Evolutionary conservation across 208 protist genomes (phyloP), one percentile per base, ranked within the genome.

Genomic region (Giardia duodenalis): DNA sequence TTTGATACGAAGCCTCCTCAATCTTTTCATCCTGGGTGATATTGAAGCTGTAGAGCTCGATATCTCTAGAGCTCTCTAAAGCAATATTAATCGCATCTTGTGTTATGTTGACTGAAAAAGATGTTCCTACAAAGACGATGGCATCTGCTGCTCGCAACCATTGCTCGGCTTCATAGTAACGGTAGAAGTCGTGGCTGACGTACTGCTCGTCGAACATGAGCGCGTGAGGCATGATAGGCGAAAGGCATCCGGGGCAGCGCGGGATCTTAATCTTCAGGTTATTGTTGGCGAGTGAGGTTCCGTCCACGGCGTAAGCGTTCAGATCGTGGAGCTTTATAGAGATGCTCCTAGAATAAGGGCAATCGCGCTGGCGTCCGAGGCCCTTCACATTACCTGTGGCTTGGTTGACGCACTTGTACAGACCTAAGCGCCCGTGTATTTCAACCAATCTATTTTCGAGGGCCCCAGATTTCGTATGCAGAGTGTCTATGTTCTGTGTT

Each of bases 191-290:
- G 47, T 93, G 93, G 1, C 46, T 47, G 39, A 46, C 1, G 42
- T 93, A 93, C 2, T 86, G 92, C 39, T 93, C 93, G 47, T 93
- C 93, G 39, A 93, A 93, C 1, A 93, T 39, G 2, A 93, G 47
- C 45, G 93, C 88, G 42, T 88, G 42, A 1, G 93, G 93, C 93
- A 93, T 93, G 30, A 93, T 0, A 46, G 47, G 90, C 0, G 45
- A 88, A 2, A 2, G 30, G 46, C 93, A 93, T 0, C 1, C 30
- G 2, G 93, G 93, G 46, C 93, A 93, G 2, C 76, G n/a, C 0
- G 93, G 93, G 10, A 90, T n/a, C 0, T 45, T 2, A 4, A 93
- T 46, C 0, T 3, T 0, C 44, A 93, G 92, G 47, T 93, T 92
- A 0, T 30, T 47, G 0, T 0, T 0, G 42, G 46, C 47, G 0